Evolutionary conservation across 2,329 filamentous ascomycete genomes (phyloP), one percentile per base, ranked within the genome.

Genomic region (Phialophora expanda): DNA sequence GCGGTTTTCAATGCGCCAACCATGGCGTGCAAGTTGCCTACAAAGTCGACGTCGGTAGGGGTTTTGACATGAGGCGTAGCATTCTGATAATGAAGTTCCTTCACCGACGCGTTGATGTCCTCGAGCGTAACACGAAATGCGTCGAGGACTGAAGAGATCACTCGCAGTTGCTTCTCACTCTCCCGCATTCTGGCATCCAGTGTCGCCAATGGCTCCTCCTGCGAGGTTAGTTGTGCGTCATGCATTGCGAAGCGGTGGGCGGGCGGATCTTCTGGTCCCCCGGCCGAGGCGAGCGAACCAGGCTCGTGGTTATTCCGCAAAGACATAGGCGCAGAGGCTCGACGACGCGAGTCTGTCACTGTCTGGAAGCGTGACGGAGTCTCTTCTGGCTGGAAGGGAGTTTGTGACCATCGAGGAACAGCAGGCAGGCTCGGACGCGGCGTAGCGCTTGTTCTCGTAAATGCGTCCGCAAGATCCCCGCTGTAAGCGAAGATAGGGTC

Each of bases 401-500:
- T 66, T 24, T 66, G 32, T 11, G 66, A 66, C 53, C 30, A 55
- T 11, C 61, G 58, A 17, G 62, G 30, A 28, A n/a, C 30, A 26
- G 66, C 55, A 41, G 60, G 38, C 20, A 65, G 34, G 32, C 64
- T 63, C 59, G 32, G 44, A 24, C 64, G 62, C 26, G 61, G 56
- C 7, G 44, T 32, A 3, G 32, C 56, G 62, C 67, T 64, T 44
- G 60, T 28, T 51, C 64, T 64, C 12, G 60, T 20, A 46, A 34
- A 60, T 34, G 44, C 12, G 41, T 48, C 62, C 30, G 50, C 17
- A 22, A 56, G 12, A 46, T 67, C 64, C 12, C 61, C 67, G 1
- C 17, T 44, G 30, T 59, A 65, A 12, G 51, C 62, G 59, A 73
- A 72, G 11, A 66, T 50, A 4, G 69, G 66, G 11, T 72, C 68